Evolutionary conservation across 2,329 filamentous ascomycete species (phyloP), one percentile per base, ranked within the genome.

Genomic region (Penicillium sp.): DNA sequence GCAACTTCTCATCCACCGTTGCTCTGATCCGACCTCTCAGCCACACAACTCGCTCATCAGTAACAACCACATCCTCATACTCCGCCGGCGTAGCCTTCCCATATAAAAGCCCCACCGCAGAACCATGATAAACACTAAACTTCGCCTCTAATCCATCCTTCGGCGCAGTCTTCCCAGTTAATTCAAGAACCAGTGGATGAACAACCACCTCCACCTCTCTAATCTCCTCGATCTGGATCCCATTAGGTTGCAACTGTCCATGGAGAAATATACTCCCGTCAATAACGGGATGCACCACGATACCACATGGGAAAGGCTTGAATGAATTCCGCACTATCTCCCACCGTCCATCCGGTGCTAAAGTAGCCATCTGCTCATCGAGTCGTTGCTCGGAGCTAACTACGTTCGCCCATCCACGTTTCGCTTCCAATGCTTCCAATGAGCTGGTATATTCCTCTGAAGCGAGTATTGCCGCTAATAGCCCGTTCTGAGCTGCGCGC

Each of bases 281-380:
- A 49, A 84, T 83, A 3, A 76, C 71, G 1, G 80, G 80, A 62
- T 84, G 81, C 55, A 82, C 79, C 0, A 83, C 79, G 52, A 83
- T 82, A 1, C 80, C 81, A 61, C 80, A 83, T 0, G 81, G 80
- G 53, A 79, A 84, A 0, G 80, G 81, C 61, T 84, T 83, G 67
- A 83, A 83, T 1, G 78, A 75, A 54, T 83, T 83, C 55, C 74
- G 74, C 58, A 76, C 69, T 7, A 79, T 77, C 67, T 83, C 79
- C 80, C 80, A 83, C n/a, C 50, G 20, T 2, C 46, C 54, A 26
- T 56, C 60, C 29, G 57, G 50, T 2, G 69, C 67, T 10, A 77
- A 55, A 15, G 68, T 67, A 1, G 60, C 69, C 29, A 78, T 60
- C 52, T 74, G 68, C 30, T 66, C 68, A 6, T 74, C 68, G 15